These are phyloP conservation scores for Handroanthus guayacan DNA, from an alignment of 257 asterid species.

Conservation along the genomic window DNA sequence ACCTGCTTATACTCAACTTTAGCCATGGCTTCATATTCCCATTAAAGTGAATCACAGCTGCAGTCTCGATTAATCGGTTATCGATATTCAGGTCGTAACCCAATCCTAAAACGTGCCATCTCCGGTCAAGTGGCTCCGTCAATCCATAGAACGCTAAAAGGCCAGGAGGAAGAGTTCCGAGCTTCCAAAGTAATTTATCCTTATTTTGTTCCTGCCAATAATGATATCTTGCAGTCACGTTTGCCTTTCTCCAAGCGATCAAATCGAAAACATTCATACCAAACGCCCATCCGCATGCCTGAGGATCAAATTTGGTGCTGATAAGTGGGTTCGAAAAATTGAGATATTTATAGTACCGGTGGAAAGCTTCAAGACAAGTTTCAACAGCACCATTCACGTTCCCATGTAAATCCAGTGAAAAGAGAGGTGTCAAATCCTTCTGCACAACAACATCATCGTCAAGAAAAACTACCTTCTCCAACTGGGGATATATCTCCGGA, in stretches of 20 bases:
- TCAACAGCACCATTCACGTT: constrained; percentile 94
- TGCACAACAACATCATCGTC: constrained; percentile 88
- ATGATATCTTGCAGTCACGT: constrained; percentile 72
- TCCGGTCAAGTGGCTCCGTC: constrained; percentile 84
- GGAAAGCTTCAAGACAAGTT: constrained; percentile 90
- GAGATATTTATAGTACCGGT: constrained; percentile 79
- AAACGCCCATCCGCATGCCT: constrained; percentile 94
- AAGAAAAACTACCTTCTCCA: constrained; percentile 86
- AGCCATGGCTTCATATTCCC: constrained; percentile 98
- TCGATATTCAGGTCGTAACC: constrained; percentile 78
- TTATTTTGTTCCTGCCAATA: constrained; percentile 73
- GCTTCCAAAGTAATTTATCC: constrained; percentile 76
- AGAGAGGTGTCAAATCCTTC: constrained; percentile 83
- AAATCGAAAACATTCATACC: constrained; percentile 89
- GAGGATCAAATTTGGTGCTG: constrained; percentile 84
- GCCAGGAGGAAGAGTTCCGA: constrained; percentile 89
- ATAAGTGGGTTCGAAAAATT: constrained; percentile 84
- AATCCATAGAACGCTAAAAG: constrained; percentile 81
- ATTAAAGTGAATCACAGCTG: constrained; percentile 84
- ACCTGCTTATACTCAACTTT: constrained; percentile 73
- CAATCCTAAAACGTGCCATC: constrained; percentile 91
- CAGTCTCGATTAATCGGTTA: constrained; percentile 76
- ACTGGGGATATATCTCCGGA: constrained; percentile 80
- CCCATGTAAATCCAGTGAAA: constrained; percentile 83
- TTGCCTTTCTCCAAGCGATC: constrained; percentile 80